phyloP scores from a whole-genome alignment of 257 asterid species.

The Eustoma russellianum region DNA sequence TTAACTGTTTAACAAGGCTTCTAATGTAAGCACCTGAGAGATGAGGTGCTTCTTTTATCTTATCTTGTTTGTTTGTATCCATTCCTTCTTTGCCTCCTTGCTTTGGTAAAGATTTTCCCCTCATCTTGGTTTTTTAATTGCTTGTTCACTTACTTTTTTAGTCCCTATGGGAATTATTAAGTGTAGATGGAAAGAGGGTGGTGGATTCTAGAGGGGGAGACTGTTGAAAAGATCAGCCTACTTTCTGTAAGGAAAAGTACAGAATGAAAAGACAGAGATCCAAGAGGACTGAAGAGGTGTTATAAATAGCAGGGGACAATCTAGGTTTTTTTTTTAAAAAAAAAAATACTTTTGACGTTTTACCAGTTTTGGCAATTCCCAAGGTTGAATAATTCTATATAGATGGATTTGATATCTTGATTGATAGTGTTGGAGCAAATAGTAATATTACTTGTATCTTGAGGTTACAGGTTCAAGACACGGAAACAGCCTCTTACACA shows the following conservation, averaged over 20 bases:
- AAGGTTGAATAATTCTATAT: constrained; percentile 14
- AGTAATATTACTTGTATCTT: no score
- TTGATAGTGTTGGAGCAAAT: no score
- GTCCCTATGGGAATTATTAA: constrained; percentile 1
- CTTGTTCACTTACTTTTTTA: constrained; percentile 5
- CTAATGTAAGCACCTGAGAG: constrained; percentile 93
- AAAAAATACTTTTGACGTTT: constrained; percentile 37
- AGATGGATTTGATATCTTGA: constrained; percentile 3
- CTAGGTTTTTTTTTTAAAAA: constrained; percentile 34
- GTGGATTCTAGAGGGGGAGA: constrained; percentile 23
- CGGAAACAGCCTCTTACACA: no score
- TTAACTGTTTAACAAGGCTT: constrained; percentile 72
- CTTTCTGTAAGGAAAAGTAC: constrained; percentile 50
- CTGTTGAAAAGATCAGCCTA: constrained; percentile 23
- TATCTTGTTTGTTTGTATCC: constrained; percentile 37
- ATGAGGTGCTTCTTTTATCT: constrained; percentile 49
- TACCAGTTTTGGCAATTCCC: constrained; percentile 50
- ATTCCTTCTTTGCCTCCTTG: constrained; percentile 32
- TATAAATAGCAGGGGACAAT: constrained; percentile 65
- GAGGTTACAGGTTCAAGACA: no score
- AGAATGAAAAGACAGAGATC: constrained; percentile 62
- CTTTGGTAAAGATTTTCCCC: constrained; percentile 68
- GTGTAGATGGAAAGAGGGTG: constrained; percentile 16
- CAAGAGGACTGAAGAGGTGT: constrained; percentile 45
- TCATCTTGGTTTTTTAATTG: constrained; percentile 32